phyloP scores from a whole-genome alignment of 2,329 filamentous ascomycete species.

The Teratosphaeriaceae sp. region DNA sequence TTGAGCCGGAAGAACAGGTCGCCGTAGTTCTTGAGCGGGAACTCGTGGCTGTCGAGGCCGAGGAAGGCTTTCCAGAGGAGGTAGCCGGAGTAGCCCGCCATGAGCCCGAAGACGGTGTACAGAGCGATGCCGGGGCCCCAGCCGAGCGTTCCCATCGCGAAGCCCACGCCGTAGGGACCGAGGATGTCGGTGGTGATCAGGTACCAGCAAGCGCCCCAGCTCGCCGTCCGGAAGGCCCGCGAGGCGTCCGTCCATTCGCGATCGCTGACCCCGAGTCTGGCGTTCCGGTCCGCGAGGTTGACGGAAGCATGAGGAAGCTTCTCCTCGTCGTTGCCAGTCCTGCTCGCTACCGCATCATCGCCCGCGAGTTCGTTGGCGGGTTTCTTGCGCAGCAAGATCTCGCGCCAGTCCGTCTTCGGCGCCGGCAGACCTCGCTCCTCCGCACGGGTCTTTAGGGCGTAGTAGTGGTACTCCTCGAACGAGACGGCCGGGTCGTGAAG shows the following conservation, averaged over 20 bases:
- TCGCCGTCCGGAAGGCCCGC: slow-evolving; percentile 30
- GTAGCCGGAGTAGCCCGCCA: slow-evolving; percentile 24
- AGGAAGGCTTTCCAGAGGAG: slow-evolving; percentile 31
- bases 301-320: slow-evolving; percentile 4
- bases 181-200: slow-evolving; percentile 38
- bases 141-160: slow-evolving; percentile 24
- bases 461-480: slow-evolving; percentile 23
- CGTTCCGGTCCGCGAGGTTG: slow-evolving; percentile 12
- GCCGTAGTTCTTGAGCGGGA: slow-evolving; percentile 36
- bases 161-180: slow-evolving; percentile 28
- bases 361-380: slow-evolving; percentile 4
- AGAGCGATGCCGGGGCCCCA: slow-evolving; percentile 32
- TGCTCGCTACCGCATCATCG: slow-evolving; percentile 1
- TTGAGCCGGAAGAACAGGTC: slow-evolving; percentile 37
- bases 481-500: slow-evolving; percentile 21
- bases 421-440: slow-evolving; percentile 12
- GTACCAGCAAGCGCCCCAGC: slow-evolving; percentile 24
- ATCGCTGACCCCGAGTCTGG: slow-evolving; percentile 11
- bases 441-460: slow-evolving; percentile 18
- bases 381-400: slow-evolving; percentile 15
- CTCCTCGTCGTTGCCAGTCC: slow-evolving; percentile 3
- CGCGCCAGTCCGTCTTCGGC: slow-evolving; percentile 14
- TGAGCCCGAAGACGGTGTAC: slow-evolving; percentile 32
- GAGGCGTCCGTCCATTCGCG: slow-evolving; percentile 21
- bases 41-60: slow-evolving; percentile 34